Evolutionary conservation across 495 filamentous ascomycete species (phyloP), one percentile per base, ranked within the genome.

Genomic region (Bathelium albidoporum): DNA sequence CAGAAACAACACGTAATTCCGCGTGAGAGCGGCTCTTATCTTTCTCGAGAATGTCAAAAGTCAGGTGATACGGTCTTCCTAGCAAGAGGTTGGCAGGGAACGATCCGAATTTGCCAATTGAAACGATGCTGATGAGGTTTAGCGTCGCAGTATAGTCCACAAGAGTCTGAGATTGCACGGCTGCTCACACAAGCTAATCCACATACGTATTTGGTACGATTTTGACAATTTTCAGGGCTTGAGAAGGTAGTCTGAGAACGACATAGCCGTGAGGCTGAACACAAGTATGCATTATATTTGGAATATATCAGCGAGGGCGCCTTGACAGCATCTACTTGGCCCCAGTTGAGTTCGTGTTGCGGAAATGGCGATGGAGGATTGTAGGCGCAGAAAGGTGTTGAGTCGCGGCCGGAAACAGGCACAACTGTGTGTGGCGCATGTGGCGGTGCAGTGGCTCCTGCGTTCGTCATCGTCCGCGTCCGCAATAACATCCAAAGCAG

Each of bases 51-150:
- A 98, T 77, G 71, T 98, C 94, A 71, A 87, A 98, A 7, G 91
- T 96, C 55, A 94, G 78, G 76, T 96, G 82, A 74, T 89, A 96
- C 0, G 94, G 94, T 18, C 94, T 85, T 12, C 89, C 88, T 41
- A 98, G 80, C 36, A 98, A 82, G 20, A 89, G 82, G 69, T 97
- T 96, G 4, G 89, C 81, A 24, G 89, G 85, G 69, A 97, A 96
- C 1, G 81, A 81, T 60, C 95, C 94, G 71, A 89, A 95, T 83
- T 95, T 96, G 34, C 90, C 91, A 32, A 96, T 77, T 14, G 85
- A 89, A 58, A 96, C 87, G 29, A 82, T 87, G 22, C 91, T 97
- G 70, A 22, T 32, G 11, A 58, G n/a, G 24, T 49, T 61, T 26
- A 73, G 59, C 62, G 65, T 26, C 22, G 59, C 14, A 65, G 59